Evolutionary conservation across 352 stramenopile genomes (phyloP).

Genomic region (Globisporangium okanoganense): DNA sequence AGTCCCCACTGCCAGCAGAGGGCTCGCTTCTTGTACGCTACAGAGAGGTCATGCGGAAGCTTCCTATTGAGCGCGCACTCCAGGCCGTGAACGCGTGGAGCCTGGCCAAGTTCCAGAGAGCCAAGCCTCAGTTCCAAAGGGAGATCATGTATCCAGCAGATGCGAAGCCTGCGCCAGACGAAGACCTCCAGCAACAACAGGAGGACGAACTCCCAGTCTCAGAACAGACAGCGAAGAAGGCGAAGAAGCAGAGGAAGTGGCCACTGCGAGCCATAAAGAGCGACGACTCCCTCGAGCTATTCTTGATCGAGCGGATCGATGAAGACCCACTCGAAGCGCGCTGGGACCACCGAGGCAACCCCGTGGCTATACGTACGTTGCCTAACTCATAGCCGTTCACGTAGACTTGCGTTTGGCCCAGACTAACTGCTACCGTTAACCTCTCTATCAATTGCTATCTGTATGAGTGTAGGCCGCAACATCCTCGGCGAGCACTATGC

Average conservation of each 20-base stretch:
- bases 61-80: conserved; percentile 9
- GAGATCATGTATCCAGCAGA: conserved; percentile 1
- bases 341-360: conserved; percentile 13
- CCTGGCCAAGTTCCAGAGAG: conserved; percentile 5
- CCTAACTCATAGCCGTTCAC: neutral
- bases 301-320: conserved; percentile 2
- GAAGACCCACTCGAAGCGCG: conserved; percentile 24
- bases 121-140: neutral
- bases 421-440: neutral
- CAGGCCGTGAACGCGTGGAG: conserved; percentile 7
- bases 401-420: neutral
- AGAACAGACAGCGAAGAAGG: neutral
- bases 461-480: conserved; percentile 15
- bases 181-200: neutral
- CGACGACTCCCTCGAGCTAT: neutral
- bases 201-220: neutral
- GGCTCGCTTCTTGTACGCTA: neutral
- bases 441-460: neutral
- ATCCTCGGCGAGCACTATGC: conserved; percentile 26
- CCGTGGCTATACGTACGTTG: conserved; percentile 23
- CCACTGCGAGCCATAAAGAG: neutral
- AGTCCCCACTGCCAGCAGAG: neutral
- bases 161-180: neutral
- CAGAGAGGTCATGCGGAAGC: neutral
- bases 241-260: neutral